phyloP scores from a whole-genome alignment of 73 alveolate genomes.

The Blepharisma japonicum region DNA sequence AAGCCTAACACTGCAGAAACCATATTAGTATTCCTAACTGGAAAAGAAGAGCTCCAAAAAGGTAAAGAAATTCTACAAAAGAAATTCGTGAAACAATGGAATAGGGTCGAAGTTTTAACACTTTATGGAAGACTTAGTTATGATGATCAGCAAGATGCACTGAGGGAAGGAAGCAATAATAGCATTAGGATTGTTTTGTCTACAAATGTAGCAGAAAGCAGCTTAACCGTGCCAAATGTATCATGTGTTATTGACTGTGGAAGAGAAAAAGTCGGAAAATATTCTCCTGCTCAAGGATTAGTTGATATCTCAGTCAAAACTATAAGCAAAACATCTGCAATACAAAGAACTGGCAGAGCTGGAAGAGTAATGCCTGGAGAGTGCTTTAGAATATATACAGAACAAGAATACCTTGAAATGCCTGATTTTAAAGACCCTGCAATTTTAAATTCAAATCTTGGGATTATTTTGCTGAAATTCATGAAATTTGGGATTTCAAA shows the following conservation, averaged over 20 bases:
- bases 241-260: conserved; percentile 99
- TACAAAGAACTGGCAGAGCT: conserved; percentile 99
- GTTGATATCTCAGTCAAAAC: conserved; percentile 90
- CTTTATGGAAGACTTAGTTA: conserved; percentile 93
- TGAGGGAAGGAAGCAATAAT: not conserved
- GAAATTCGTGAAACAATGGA: conserved; percentile 57
- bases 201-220: conserved; percentile 99
- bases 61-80: conserved; percentile 95
- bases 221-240: conserved; percentile 95
- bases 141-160: conserved; percentile 92
- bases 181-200: conserved; percentile 80
- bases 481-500: conserved; percentile 65
- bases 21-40: conserved; percentile 96
- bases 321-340: conserved; percentile 90
- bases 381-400: conserved; percentile 92
- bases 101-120: conserved; percentile 27
- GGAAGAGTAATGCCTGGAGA: conserved; percentile 98
- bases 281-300: conserved; percentile 96
- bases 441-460: conserved; percentile 89
- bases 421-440: conserved; percentile 90
- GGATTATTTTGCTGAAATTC: conserved; percentile 83
- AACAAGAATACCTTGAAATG: conserved; percentile 93
- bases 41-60: conserved; percentile 99
- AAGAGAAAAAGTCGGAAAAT: conserved; percentile 92
- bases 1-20: conserved; percentile 80